phyloP scores from a whole-genome alignment of 768 basidiomycete species.

The Tulasnella sp. region DNA sequence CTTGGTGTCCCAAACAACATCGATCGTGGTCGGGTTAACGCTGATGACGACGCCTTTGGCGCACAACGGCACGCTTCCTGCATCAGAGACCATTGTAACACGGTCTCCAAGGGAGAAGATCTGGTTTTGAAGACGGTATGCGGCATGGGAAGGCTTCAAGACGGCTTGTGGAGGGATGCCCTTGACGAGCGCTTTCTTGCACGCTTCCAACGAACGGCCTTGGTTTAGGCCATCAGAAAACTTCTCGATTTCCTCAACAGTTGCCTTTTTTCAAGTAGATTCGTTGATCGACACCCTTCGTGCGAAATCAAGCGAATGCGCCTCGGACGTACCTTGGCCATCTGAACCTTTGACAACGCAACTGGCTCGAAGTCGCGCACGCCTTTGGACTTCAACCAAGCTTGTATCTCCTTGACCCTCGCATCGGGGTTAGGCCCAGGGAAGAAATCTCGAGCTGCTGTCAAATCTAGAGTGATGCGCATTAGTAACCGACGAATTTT shows the following conservation, averaged over 20 bases:
- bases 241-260: conserved; percentile 67
- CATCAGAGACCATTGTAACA: conserved; percentile 92
- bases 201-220: conserved; percentile 46
- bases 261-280: conserved; percentile 39
- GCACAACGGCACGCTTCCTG: conserved; percentile 81
- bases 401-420: conserved; percentile 62
- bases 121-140: conserved; percentile 84
- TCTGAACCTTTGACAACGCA: conserved; percentile 81
- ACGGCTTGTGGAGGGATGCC: conserved; percentile 88
- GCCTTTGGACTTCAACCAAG: conserved; percentile 79
- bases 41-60: conserved; percentile 93
- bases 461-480: conserved; percentile 46
- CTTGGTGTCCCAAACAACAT: conserved; percentile 90
- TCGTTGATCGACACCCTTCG: background rate
- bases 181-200: conserved; percentile 91
- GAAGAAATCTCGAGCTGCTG: conserved; percentile 49
- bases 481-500: conserved; percentile 3
- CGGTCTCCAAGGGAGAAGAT: conserved; percentile 81
- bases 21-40: conserved; percentile 75
- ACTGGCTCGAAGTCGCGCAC: conserved; percentile 89
- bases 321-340: conserved; percentile 55
- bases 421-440: conserved; percentile 55
- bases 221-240: conserved; percentile 58
- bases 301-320: background rate
- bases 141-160: conserved; percentile 82